Base-by-base conservation (phyloP, 352 stramenopile species). In the Globisporangium sylvaticum region DNA sequence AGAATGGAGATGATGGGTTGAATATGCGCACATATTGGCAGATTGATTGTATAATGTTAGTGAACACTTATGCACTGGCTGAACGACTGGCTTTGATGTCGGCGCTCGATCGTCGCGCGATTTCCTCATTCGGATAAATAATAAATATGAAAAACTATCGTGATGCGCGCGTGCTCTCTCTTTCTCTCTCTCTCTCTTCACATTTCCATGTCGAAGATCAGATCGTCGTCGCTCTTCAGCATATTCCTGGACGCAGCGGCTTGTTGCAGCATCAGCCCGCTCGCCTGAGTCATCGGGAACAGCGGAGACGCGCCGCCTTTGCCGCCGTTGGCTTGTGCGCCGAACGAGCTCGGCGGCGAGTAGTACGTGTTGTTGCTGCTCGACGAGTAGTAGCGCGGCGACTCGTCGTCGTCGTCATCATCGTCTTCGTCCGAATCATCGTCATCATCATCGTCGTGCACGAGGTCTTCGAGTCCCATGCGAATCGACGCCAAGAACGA, bases 201-300 rank as follows among this genome's bases (percentile, higher is more conserved):
- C 56, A 73, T 66, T 22, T 73, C 67, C 67, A 73, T 70, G 56
- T 65, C 58, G 52, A 73, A 73, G 34, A 73, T 73, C 22, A 73
- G 52, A 25, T 69, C 63, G 29, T 73, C 67, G 32, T 65, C 63
- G 27, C n/a, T 37, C 15, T 65, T 31, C 44, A 9, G 53, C 27
- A 14, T 31, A 58, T 58, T 58, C 53, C 54, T 12, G 20, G 29
- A 59, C 20, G 24, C 4, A 2, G 20, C 54, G 18, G 3, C 27
- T 34, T 12, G 7, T 14, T 25, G 15, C 18, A 29, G 7, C 20
- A 18, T 20, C n/a, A 59, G 39, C 25, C 27, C 29, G 54, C 54
- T 59, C 29, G 18, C 15, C 18, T 42, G 29, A 4, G 9, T 20
- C 18, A n/a, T 50, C 7, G 27, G 15, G 15, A 54, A 53, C 15